These are phyloP conservation scores for Dendryphion nanum DNA, from an alignment of 2,329 filamentous ascomycete species.

Conservation along the genomic window DNA sequence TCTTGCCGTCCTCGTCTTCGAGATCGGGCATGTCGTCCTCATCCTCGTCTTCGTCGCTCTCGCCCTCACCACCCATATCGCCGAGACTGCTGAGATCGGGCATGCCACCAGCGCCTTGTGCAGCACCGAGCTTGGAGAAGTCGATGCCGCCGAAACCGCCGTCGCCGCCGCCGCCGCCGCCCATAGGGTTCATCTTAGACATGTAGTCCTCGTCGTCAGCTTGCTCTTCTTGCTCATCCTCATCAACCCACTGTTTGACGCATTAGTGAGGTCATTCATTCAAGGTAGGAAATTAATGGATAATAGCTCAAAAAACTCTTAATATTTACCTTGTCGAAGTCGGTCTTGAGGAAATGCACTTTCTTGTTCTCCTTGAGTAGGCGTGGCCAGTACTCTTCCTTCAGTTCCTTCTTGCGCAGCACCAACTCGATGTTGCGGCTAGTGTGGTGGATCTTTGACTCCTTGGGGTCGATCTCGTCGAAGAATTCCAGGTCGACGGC, in stretches of 20 bases:
- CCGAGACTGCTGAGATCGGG: conserved; percentile 35
- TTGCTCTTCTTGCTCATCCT: conserved; percentile 95
- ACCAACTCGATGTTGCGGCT: conserved; percentile 85
- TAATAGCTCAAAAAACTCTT: neutral
- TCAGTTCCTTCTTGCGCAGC: conserved; percentile 94
- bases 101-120: conserved; percentile 48
- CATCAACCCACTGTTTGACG: conserved; percentile 93
- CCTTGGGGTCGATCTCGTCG: conserved; percentile 81
- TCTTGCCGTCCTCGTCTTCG: conserved; percentile 34
- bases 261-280: too few relatives aligned
- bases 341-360: conserved; percentile 94
- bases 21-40: conserved; percentile 79
- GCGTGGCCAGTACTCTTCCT: conserved; percentile 93
- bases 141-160: conserved; percentile 85
- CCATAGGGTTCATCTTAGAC: conserved; percentile 55
- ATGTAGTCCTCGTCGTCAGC: conserved; percentile 71
- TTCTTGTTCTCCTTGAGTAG: conserved; percentile 88
- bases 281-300: neutral
- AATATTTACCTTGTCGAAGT: conserved; percentile 84
- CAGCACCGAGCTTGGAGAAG: conserved; percentile 77
- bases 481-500: conserved; percentile 84
- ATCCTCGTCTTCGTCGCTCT: conserved; percentile 61
- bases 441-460: conserved; percentile 86
- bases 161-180: conserved; percentile 44
- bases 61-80: conserved; percentile 37